These are phyloP conservation scores for Tuber melanosporum DNA, from an alignment of 495 filamentous ascomycete species.

Conservation along the genomic window DNA sequence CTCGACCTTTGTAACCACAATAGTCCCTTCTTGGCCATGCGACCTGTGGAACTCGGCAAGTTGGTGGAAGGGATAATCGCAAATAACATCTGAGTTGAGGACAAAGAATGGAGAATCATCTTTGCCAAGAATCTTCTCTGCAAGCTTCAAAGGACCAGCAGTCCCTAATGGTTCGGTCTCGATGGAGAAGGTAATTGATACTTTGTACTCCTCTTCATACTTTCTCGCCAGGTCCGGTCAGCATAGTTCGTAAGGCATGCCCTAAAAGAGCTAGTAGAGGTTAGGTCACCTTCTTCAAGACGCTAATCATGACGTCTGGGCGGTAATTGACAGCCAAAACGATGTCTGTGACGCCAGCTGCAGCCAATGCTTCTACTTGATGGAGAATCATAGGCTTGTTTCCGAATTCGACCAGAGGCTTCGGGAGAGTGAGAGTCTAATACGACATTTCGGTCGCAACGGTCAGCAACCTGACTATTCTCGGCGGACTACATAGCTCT, in stretches of 20 bases:
- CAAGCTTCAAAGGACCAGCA: conserved; percentile 91
- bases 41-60: conserved; percentile 82
- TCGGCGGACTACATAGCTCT: background rate
- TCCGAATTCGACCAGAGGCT: conserved; percentile 94
- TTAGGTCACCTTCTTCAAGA: conserved; percentile 57
- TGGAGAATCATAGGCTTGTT: conserved; percentile 99
- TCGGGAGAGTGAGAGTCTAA: conserved; percentile 93
- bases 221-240: conserved; percentile 41
- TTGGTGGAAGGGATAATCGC: conserved; percentile 91
- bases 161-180: conserved; percentile 94
- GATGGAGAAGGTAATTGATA: conserved; percentile 94
- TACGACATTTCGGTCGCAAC: conserved; percentile 11
- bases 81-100: conserved; percentile 95
- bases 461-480: conserved; percentile 21
- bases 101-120: conserved; percentile 96
- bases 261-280: background rate
- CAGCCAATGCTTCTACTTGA: conserved; percentile 91
- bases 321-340: conserved; percentile 98
- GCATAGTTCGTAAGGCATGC: conserved; percentile 1
- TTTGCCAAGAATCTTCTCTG: conserved; percentile 87
- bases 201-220: conserved; percentile 86
- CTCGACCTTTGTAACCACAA: conserved; percentile 98
- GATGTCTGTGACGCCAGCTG: conserved; percentile 94
- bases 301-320: conserved; percentile 84
- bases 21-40: conserved; percentile 95